A percentile compares a stretch with the other conserved stretches of the same genome.
Evolutionary conservation across 176 grass and related monocot genomes (phyloP).

Genomic region (Typha latifolia): DNA sequence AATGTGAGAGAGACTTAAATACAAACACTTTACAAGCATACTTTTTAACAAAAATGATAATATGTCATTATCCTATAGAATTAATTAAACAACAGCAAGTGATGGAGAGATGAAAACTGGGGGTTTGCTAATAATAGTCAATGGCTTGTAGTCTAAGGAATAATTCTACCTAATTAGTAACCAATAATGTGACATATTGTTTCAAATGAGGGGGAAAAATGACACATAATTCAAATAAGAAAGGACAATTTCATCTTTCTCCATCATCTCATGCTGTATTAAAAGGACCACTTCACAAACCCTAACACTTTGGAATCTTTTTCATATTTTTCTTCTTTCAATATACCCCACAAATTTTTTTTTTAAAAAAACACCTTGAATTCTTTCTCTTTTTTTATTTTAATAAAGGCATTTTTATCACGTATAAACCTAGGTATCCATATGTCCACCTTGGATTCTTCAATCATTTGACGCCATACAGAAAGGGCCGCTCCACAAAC

Average conservation of each 20-base stretch:
- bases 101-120: background rate
- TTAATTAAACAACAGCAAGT: too few species aligned
- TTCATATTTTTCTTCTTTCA: too few species aligned
- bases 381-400: too few species aligned
- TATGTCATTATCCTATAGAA: too few species aligned
- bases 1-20: too few species aligned
- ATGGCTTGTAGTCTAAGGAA: constrained; percentile 42
- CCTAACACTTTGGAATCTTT: constrained; percentile 4
- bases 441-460: too few species aligned
- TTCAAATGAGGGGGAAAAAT: background rate
- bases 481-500: constrained; percentile 1
- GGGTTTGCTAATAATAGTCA: constrained; percentile 17
- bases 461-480: constrained; percentile 21
- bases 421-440: too few species aligned
- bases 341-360: too few species aligned
- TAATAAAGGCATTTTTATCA: too few species aligned
- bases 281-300: constrained; percentile 4
- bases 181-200: constrained; percentile 52
- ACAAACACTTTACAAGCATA: too few species aligned
- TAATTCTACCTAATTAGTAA: constrained; percentile 53
- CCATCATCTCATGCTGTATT: constrained; percentile 19
- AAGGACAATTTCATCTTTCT: background rate
- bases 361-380: background rate
- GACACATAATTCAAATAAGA: background rate
- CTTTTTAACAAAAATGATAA: too few species aligned